These are phyloP conservation scores for Dothideomycetes sp. DNA, from an alignment of 2,329 filamentous ascomycete species.

Conservation along the genomic window DNA sequence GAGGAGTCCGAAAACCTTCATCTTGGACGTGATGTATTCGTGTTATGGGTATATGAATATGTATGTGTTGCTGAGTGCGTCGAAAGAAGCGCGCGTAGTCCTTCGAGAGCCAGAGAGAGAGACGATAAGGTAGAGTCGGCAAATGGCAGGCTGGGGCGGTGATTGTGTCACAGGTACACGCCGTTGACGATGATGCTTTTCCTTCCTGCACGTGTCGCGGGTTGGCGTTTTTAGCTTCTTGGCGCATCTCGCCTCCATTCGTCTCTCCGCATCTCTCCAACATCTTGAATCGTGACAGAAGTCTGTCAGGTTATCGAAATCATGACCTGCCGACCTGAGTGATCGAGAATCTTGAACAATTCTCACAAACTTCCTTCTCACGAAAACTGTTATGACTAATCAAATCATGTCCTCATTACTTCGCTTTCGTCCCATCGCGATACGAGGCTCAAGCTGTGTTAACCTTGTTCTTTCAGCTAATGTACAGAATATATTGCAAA, in stretches of 20 bases:
- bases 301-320: too few relatives aligned
- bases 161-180: slow-evolving; percentile 1
- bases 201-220: slow-evolving; percentile 1
- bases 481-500: background rate
- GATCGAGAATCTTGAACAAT: too few relatives aligned
- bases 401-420: too few relatives aligned
- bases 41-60: background rate
- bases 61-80: background rate
- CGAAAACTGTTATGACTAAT: too few relatives aligned
- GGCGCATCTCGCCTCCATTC: slow-evolving; percentile 4
- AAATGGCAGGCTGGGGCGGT: too few relatives aligned
- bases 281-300: background rate
- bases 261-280: background rate
- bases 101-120: background rate
- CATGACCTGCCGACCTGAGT: too few relatives aligned
- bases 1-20: slow-evolving; percentile 25
- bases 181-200: slow-evolving; percentile 6
- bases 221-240: background rate
- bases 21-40: too few relatives aligned
- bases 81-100: background rate
- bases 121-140: background rate
- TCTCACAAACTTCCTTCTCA: too few relatives aligned
- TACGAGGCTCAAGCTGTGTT: too few relatives aligned
- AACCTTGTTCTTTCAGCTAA: too few relatives aligned
- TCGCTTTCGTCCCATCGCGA: too few relatives aligned